Evolutionary conservation across 2,329 filamentous ascomycete species (phyloP), one percentile per base, ranked within the genome.

Genomic region (Xylaria sp.): DNA sequence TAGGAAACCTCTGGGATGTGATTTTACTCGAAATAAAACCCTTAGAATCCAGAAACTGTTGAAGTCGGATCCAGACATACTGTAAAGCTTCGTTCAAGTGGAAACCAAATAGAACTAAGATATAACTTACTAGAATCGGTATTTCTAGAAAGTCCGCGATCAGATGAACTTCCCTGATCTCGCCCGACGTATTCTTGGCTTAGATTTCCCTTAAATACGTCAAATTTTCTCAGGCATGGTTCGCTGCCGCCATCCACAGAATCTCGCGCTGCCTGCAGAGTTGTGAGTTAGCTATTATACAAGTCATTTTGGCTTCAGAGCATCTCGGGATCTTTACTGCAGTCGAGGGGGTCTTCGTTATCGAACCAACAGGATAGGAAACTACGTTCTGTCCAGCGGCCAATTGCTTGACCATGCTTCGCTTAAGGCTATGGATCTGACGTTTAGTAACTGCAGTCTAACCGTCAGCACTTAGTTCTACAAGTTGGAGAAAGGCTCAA

Each of bases 371-470:
- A 52, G 66, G 28, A 61, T 67, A 63, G 25, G 55, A 63, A 50
- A 67, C 37, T 28, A 34, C 65, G 52, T 69, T 73, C 54, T 69
- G 74, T 55, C 52, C 68, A 65, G 65, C 41, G 59, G 74, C 65
- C 65, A 66, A 74, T 65, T 69, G 67, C 70, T 75, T 77, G 72
- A 75, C 73, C 72, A 76, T 76, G 69, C 76, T 75, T 73, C 73
- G 75, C 73, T 72, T 76, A 63, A 72, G 63, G 71, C 66, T 72
- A 66, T 72, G 70, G 69, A 63, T 67, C 59, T 56, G 68, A 67
- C 75, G 75, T 62, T 61, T 48, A 34, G 48, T 41, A 52, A 56
- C 61, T 52, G 34, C 9, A 63, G 15, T n/a, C 9, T 20, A 2
- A 4, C 2, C 34, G 58, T 70, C 25, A 69, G 59, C 31, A 60